Evolutionary conservation across 208 protist genomes (phyloP).

Genomic region (Trypanosoma mega): DNA sequence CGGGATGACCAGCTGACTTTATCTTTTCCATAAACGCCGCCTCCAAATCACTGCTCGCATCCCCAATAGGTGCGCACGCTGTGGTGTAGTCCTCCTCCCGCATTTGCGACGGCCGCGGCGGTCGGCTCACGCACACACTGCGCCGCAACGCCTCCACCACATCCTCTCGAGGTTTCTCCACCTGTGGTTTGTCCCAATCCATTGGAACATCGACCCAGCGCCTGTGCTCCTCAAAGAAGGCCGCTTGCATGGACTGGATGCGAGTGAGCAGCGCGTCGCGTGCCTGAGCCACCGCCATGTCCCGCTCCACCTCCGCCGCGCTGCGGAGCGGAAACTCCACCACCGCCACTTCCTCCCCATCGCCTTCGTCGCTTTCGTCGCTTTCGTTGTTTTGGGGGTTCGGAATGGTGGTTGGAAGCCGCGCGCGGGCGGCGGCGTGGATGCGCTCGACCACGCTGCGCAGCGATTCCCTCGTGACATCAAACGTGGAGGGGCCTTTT

Average conservation of each 20-base stretch:
- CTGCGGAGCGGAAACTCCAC: constrained; percentile 47
- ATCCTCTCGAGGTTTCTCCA: neutral
- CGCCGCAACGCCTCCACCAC: constrained; percentile 21
- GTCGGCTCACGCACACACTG: constrained; percentile 22
- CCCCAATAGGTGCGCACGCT: constrained; percentile 6
- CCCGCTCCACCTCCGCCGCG: constrained; percentile 41
- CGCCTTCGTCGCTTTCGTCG: constrained; percentile 39
- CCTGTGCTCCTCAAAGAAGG: constrained; percentile 69
- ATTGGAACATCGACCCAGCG: constrained; percentile 85
- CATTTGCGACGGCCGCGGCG: constrained; percentile 38
- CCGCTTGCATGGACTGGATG: constrained; percentile 74
- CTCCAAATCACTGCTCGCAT: neutral
- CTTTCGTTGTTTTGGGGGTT: neutral
- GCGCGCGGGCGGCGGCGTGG: constrained; percentile 46
- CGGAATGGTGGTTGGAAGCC: constrained; percentile 52
- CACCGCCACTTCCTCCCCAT: constrained; percentile 21
- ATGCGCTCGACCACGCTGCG: constrained; percentile 37
- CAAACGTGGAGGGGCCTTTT: constrained; percentile 33
- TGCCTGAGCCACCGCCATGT: constrained; percentile 49
- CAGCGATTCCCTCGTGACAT: constrained; percentile 65
- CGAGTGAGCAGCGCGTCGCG: constrained; percentile 71
- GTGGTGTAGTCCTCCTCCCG: constrained; percentile 34
- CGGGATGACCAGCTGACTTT: neutral
- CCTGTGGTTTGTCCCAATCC: constrained; percentile 33
- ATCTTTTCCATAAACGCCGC: neutral